Conservation (phyloP, 352 stramenopile genomes). For the Phytophthora melonis region DNA sequence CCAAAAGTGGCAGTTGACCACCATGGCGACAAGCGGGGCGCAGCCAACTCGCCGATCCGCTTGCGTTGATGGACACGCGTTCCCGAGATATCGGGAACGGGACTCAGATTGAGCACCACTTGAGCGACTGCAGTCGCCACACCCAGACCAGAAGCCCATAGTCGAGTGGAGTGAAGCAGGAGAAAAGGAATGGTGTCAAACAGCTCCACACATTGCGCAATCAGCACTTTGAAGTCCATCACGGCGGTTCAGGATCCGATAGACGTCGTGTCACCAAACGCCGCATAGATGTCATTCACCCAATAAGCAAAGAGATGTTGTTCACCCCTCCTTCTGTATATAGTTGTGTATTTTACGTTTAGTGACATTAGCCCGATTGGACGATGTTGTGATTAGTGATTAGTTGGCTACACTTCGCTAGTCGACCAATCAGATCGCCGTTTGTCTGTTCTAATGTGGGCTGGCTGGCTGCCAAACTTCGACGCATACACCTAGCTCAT, state of each 20-base stretch:
- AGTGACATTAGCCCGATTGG: constrained; percentile 3
- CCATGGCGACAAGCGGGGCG: constrained; percentile 28
- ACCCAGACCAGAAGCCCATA: constrained; percentile 30
- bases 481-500: neutral
- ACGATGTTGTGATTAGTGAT: neutral
- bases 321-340: constrained; percentile 8
- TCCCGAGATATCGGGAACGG: constrained; percentile 25
- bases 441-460: neutral
- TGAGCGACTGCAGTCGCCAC: constrained; percentile 25
- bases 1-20: constrained; percentile 39
- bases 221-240: neutral
- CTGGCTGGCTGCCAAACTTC: neutral
- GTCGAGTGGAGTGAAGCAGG: neutral
- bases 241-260: neutral
- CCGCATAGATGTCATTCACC: constrained; percentile 12
- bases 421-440: constrained; percentile 2
- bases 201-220: neutral
- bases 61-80: constrained; percentile 19
- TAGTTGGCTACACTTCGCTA: constrained; percentile 24
- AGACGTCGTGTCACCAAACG: constrained; percentile 17
- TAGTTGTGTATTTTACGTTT: neutral
- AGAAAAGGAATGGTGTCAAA: constrained; percentile 14
- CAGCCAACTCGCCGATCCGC: constrained; percentile 26
- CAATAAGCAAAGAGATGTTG: neutral
- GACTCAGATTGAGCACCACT: constrained; percentile 31